These are phyloP conservation scores for Neopestalotiopsis sp. DNA, from an alignment of 2,329 filamentous ascomycete genomes.

Conservation along the genomic window DNA sequence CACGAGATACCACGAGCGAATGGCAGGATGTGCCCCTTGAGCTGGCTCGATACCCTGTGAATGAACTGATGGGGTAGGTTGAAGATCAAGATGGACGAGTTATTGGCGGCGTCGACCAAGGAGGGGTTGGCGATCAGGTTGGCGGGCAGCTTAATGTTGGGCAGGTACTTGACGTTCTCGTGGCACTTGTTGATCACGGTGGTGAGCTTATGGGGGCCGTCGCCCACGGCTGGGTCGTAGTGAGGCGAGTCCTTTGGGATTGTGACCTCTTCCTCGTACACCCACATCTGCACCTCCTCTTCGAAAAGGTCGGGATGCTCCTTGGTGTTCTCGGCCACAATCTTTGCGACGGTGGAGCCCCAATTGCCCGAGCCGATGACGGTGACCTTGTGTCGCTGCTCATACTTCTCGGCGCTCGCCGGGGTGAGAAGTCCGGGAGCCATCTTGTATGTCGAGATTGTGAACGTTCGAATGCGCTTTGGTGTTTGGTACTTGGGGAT, in stretches of 20 bases:
- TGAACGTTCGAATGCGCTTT: conserved; percentile 3
- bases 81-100: conserved; percentile 90
- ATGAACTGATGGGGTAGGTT: conserved; percentile 98
- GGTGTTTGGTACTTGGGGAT: neutral
- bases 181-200: conserved; percentile 88
- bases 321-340: conserved; percentile 89
- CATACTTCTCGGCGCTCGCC: conserved; percentile 43
- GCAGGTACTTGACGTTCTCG: conserved; percentile 98
- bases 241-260: conserved; percentile 75
- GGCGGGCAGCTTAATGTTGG: conserved; percentile 79
- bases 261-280: conserved; percentile 89
- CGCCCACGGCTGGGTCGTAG: conserved; percentile 68
- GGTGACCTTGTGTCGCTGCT: conserved; percentile 88
- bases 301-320: conserved; percentile 83
- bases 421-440: conserved; percentile 41
- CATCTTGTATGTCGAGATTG: conserved; percentile 31
- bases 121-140: conserved; percentile 89
- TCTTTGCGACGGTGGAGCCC: conserved; percentile 97
- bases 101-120: conserved; percentile 78
- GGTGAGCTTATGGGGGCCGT: conserved; percentile 84
- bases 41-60: conserved; percentile 79
- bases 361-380: conserved; percentile 97
- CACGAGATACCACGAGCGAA: conserved; percentile 94
- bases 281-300: conserved; percentile 96
- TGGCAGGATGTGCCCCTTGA: conserved; percentile 88